Base-by-base conservation (phyloP, 1,284 basidiomycete species). In the Fistulina hepatica region DNA sequence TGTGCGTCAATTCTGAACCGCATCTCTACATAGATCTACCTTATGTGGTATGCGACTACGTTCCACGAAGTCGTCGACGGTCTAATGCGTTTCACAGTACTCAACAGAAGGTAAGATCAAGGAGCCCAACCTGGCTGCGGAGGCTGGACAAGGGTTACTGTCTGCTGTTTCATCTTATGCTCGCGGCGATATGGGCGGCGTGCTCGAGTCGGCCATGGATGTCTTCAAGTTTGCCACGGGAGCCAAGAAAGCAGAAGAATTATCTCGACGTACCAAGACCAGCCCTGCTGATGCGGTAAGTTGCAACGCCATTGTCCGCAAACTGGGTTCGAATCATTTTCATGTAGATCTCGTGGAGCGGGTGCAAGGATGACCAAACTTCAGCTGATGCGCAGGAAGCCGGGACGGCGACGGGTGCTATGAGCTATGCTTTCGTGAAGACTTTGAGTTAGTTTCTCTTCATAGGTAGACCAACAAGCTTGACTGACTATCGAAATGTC, bases 51-150 rank as follows among this genome's bases (percentile, higher is more conserved):
- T 27, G 11, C 21, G 16, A 28, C 37, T 7, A n/a, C 33, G 19
- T 33, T 38, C 13, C 22, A 23, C 33, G 12, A 15, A 32, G 8
- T n/a, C 16, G 20, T 30, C 17, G n/a, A 22, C 28, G 2, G 21
- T 26, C 24, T 12, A 13, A 31, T 22, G 7, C n/a, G n/a, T n/a
- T n/a, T 22, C 22, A 6, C 36, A 82, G 77, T 94, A 94, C 63
- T 82, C 86, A 21, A 93, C 89, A 5, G 86, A 93, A 59, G 91
- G 91, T 38, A 92, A 86, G 53, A 67, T 95, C 57, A 95, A 95
- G 59, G 90, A 93, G 54, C 86, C 90, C 22, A 92, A 93, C 56
- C 62, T 89, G 13, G 73, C 76, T 4, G 69, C 75, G 4, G 84
- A 81, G 53, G 83, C 84, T 5, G 86, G 82, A 6, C 73, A 82